Percentiles rank a stretch among this genome's conserved stretches.
Evolutionary conservation across 805 yeast genomes (phyloP).

Genomic region (Spathaspora girioi): DNA sequence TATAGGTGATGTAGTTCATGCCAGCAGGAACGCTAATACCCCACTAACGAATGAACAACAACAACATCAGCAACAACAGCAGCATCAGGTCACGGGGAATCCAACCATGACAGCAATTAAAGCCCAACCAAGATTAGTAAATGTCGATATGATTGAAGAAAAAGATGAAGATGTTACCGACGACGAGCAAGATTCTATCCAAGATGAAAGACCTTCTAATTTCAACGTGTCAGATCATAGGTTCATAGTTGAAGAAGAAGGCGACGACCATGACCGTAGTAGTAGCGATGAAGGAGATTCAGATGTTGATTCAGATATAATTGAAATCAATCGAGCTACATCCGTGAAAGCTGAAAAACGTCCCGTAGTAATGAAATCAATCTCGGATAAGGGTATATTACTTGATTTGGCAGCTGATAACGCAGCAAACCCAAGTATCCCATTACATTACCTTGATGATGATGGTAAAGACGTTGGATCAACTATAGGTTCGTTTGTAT

Average conservation of each 20-base stretch:
- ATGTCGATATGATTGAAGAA: conserved; percentile 45
- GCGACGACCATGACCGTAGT: conserved; percentile 7
- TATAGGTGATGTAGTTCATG: conserved; percentile 27
- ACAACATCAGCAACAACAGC: no score
- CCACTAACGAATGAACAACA: conserved; percentile 7
- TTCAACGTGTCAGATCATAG: background rate
- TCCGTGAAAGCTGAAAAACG: conserved; percentile 20
- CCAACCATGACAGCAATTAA: conserved; percentile 69
- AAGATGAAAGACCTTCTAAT: conserved; percentile 4
- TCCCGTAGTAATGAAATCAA: conserved; percentile 10
- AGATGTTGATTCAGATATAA: conserved; percentile 45
- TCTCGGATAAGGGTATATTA: background rate
- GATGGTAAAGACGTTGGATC: background rate
- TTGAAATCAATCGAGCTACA: conserved; percentile 41
- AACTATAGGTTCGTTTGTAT: conserved; percentile 22
- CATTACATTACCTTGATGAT: background rate
- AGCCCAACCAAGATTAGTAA: conserved; percentile 71
- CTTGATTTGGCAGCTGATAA: background rate
- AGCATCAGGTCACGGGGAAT: conserved; percentile 6
- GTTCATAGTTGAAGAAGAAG: background rate
- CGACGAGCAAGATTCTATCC: conserved; percentile 19
- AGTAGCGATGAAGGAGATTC: conserved; percentile 26
- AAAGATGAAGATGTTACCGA: conserved; percentile 34
- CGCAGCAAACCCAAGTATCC: background rate
- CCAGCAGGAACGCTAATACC: conserved; percentile 16